Evolutionary conservation across 441 rosid genomes (phyloP), one percentile per base, ranked within the genome.

Genomic region (Brassica hybrid): DNA sequence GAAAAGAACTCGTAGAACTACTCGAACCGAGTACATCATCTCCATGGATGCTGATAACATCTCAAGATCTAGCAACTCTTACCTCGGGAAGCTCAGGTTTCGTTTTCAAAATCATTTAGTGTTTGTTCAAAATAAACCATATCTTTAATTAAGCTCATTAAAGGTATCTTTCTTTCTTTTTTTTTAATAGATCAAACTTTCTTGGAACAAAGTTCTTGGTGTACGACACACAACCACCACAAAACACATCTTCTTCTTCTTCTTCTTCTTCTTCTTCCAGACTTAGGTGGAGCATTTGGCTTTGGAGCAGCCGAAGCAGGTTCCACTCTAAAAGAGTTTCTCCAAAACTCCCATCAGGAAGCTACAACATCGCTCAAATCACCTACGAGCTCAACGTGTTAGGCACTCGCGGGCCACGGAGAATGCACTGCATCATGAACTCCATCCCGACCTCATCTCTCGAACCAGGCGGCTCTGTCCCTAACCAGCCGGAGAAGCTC

Each of bases 11-110:
- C 83, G 92, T 75, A 80, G 94, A 73, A 85, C 90, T 63, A 90
- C 94, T 52, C 85, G 83, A 27, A 90, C 94, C 0, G 94, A 90
- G 84, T 90, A 90, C 76, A 84, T 90, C 21, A 84, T 90, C 83
- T 90, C 94, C 41, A 84, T 90, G 89, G 87, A 90, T 82, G 94
- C 94, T n/a, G 89, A 85, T 58, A 90, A 82, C 77, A 86, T 90
- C 77, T 90, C 94, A 74, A 84, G 94, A 85, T 88, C 94, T 48
- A 90, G 94, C 72, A 86, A 86, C 82, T 80, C 87, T 67, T 90
- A 90, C 79, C 86, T 90, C 3, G 94, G 94, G 70, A 90, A 90
- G 81, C 83, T 90, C 75, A 86, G 92, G 94, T 88, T 84, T 62
- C 81, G 3, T 45, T 67, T 76, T 27, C 1, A 27, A 27, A 27